Evolutionary conservation across 176 grass and related monocot genomes (phyloP).

Genomic region (Guadua angustifolia): DNA sequence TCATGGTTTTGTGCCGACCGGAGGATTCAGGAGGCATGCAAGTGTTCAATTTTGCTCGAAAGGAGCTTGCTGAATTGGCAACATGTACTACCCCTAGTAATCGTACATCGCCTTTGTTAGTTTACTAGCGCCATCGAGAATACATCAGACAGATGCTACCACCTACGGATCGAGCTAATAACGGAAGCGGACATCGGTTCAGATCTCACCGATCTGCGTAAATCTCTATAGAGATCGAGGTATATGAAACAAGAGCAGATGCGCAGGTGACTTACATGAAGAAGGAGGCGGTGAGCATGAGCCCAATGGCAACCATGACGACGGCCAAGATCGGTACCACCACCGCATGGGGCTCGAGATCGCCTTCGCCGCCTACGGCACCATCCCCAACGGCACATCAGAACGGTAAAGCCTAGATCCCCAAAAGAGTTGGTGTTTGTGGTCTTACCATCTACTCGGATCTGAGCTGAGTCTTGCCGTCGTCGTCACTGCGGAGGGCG

Average conservation of each 20-base stretch:
- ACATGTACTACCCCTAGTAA: neutral
- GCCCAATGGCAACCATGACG: constrained; percentile 63
- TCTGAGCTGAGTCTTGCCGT: constrained; percentile 34
- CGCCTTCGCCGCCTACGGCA: constrained; percentile 72
- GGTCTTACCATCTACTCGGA: constrained; percentile 49
- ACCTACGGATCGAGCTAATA: too few relatives aligned
- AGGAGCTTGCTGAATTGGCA: constrained; percentile 3
- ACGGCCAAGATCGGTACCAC: constrained; percentile 75
- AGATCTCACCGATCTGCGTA: too few relatives aligned
- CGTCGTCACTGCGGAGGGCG: too few relatives aligned
- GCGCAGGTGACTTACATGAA: constrained; percentile 87
- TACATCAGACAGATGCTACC: too few relatives aligned
- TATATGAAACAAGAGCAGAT: too few relatives aligned
- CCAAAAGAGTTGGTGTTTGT: neutral
- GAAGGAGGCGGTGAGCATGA: constrained; percentile 81
- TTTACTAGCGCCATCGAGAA: too few relatives aligned
- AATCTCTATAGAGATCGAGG: too few relatives aligned
- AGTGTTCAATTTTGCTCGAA: constrained; percentile 7
- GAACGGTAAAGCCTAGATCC: neutral
- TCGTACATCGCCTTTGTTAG: too few relatives aligned
- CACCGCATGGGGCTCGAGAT: constrained; percentile 81
- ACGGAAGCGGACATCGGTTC: too few relatives aligned
- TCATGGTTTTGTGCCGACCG: neutral
- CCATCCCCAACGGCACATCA: neutral
- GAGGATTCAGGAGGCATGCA: neutral